Percentiles rank a stretch among this genome's conserved stretches.
These are phyloP conservation scores for Inonotus obliquus DNA, from an alignment of 1,284 basidiomycete species.

Conservation along the genomic window DNA sequence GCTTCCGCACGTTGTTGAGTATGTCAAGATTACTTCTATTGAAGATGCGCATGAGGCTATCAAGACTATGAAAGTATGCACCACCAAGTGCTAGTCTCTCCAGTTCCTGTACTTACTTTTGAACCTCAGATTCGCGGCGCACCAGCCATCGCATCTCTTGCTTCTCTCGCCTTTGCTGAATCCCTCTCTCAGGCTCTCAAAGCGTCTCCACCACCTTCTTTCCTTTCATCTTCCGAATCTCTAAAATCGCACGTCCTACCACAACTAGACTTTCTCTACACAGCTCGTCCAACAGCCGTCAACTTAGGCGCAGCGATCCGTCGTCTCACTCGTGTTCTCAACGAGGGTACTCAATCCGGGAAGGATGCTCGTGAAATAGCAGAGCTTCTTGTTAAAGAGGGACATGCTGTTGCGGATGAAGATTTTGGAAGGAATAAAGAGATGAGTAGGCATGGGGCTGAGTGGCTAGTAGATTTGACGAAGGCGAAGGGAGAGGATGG, in stretches of 20 bases:
- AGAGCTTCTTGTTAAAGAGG: conserved; percentile 57
- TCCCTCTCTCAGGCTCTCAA: conserved; percentile 48
- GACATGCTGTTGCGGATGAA: conserved; percentile 67
- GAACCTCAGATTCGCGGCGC: conserved; percentile 77
- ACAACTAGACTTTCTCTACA: conserved; percentile 69
- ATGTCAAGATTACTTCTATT: conserved; percentile 64
- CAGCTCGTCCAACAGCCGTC: conserved; percentile 90
- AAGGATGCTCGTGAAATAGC: conserved; percentile 41
- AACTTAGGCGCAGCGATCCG: conserved; percentile 83
- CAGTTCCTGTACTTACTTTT: not conserved
- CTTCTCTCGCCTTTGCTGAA: conserved; percentile 72
- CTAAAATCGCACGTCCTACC: conserved; percentile 51
- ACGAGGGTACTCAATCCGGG: not conserved
- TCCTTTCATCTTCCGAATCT: conserved; percentile 42
- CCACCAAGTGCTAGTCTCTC: not conserved
- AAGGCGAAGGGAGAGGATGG: conserved; percentile 43
- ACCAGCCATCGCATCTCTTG: conserved; percentile 90
- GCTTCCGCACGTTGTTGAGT: conserved; percentile 76
- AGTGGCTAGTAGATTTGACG: conserved; percentile 70
- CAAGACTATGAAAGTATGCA: conserved; percentile 81
- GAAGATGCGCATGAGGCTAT: conserved; percentile 88
- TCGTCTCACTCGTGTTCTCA: conserved; percentile 41
- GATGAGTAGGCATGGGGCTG: conserved; percentile 80
- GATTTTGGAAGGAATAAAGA: conserved; percentile 79
- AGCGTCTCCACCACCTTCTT: conserved; percentile 41